Evolutionary conservation across 2,329 filamentous ascomycete genomes (phyloP).

Genomic region (Colletotrichum musicola): DNA sequence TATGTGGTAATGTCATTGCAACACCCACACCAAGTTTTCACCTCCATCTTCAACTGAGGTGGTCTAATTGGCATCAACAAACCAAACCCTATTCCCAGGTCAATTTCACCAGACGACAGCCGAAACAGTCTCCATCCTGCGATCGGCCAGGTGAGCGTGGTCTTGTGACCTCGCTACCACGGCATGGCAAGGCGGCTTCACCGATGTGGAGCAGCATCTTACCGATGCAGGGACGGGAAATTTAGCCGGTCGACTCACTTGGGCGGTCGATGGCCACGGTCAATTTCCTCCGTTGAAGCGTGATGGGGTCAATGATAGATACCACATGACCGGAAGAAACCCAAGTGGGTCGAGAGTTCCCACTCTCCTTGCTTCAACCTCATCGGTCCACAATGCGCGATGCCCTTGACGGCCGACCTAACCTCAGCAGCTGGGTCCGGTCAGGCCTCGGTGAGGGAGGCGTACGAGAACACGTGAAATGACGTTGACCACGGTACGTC

Average conservation of each 20-base stretch:
- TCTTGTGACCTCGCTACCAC: neutral
- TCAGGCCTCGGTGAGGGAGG: constrained; percentile 28
- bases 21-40: too few species aligned
- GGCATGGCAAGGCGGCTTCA: neutral
- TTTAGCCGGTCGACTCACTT: constrained; percentile 12
- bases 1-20: too few species aligned
- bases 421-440: constrained; percentile 3
- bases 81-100: too few species aligned
- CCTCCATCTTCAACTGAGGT: too few species aligned
- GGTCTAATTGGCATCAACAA: too few species aligned
- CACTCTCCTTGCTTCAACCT: too few species aligned
- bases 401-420: neutral
- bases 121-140: neutral
- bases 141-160: neutral
- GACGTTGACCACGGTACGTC: constrained; percentile 2
- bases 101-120: too few species aligned
- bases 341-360: neutral
- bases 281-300: neutral
- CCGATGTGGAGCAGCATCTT: constrained; percentile 19
- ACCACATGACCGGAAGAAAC: neutral
- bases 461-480: constrained; percentile 2
- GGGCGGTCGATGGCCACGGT: neutral
- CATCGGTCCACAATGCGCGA: too few species aligned
- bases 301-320: neutral
- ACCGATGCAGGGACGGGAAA: constrained; percentile 17